These are phyloP conservation scores for Paramecium sonneborni DNA, from an alignment of 73 alveolate genomes.

Conservation along the genomic window DNA sequence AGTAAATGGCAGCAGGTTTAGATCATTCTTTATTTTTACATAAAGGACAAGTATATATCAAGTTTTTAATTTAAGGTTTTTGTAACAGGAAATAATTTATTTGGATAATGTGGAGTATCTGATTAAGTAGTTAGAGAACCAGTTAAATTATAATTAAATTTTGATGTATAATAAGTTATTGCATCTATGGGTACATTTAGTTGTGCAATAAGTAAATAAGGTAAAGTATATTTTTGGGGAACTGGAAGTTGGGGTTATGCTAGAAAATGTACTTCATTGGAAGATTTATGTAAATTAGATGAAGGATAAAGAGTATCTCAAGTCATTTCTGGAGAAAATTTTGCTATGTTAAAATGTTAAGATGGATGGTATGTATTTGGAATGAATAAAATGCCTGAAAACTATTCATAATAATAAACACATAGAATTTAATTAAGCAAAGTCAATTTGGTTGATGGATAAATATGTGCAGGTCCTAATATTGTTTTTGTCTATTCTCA, in stretches of 20 bases:
- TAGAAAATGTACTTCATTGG: slow-evolving; percentile 23
- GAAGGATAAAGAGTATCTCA: not conserved
- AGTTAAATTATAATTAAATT: not conserved
- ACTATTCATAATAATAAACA: not conserved
- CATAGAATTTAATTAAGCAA: slow-evolving; percentile 32
- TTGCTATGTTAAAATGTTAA: not conserved
- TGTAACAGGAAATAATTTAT: slow-evolving; percentile 47
- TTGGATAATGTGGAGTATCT: slow-evolving; percentile 39
- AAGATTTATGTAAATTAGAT: slow-evolving; percentile 26
- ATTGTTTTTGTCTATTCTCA: not conserved
- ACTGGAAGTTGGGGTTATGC: slow-evolving; percentile 64
- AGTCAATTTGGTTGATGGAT: not conserved
- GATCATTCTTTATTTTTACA: slow-evolving; percentile 45
- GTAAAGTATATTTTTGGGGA: slow-evolving; percentile 47
- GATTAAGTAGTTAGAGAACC: slow-evolving; percentile 4
- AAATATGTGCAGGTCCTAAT: not conserved
- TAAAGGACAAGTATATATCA: not conserved
- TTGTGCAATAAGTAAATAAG: slow-evolving; percentile 30
- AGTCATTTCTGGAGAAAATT: slow-evolving; percentile 21
- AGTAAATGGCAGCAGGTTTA: slow-evolving; percentile 52
- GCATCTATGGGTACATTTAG: slow-evolving; percentile 57
- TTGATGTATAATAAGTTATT: not conserved
- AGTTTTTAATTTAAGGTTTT: not conserved
- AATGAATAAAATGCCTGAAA: slow-evolving; percentile 44
- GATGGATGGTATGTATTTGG: slow-evolving; percentile 53